phyloP scores from a whole-genome alignment of 441 rosid species.

The Pelargonium australe region DNA sequence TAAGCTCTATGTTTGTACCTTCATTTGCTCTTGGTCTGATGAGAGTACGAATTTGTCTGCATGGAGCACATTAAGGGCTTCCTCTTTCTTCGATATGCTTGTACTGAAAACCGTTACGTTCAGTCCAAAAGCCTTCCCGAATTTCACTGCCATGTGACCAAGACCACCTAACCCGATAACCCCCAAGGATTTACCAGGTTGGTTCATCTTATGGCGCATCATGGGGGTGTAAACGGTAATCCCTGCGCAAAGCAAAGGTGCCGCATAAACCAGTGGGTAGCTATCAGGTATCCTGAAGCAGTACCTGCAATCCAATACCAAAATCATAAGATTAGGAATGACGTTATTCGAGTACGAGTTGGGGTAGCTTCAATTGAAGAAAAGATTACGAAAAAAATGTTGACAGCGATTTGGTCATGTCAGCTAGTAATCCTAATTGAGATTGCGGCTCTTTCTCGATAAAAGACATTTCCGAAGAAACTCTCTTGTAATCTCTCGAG shows the following conservation, averaged over 20 bases:
- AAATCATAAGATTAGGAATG: neutral
- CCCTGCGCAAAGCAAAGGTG: conserved; percentile 24
- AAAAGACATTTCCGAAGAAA: too few relatives aligned
- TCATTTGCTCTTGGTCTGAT: conserved; percentile 16
- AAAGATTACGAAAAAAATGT: too few relatives aligned
- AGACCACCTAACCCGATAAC: conserved; percentile 23
- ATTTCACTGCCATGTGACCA: conserved; percentile 20
- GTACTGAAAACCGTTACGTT: conserved; percentile 22
- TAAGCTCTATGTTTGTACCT: neutral
- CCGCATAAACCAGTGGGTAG: conserved; percentile 16
- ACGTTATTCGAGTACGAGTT: too few relatives aligned
- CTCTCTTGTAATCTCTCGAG: too few relatives aligned
- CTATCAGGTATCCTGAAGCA: conserved; percentile 20
- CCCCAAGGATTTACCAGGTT: conserved; percentile 21
- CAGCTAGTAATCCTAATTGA: too few relatives aligned
- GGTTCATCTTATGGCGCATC: conserved; percentile 22
- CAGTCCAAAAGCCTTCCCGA: conserved; percentile 24
- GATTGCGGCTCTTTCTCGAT: too few relatives aligned
- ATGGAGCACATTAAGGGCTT: conserved; percentile 16
- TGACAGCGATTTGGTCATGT: too few relatives aligned
- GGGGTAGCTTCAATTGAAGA: too few relatives aligned
- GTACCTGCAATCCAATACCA: conserved; percentile 9
- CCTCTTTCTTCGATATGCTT: conserved; percentile 19
- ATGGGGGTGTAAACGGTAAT: conserved; percentile 20
- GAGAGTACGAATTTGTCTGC: conserved; percentile 18